Evolutionary conservation across 495 filamentous ascomycete genomes (phyloP).

Genomic region (Tuber calosporum): DNA sequence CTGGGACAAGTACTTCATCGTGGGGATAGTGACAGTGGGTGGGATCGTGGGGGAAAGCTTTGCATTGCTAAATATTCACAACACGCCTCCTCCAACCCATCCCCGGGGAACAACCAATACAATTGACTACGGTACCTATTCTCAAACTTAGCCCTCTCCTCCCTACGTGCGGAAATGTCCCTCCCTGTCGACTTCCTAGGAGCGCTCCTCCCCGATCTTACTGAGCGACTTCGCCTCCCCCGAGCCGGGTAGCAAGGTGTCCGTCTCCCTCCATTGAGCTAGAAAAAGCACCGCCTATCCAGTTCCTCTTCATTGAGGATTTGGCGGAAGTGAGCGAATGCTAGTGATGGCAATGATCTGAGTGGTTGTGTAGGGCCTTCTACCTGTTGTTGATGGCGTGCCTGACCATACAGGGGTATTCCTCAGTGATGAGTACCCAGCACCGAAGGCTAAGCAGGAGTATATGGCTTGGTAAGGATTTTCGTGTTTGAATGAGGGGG

Average conservation of each 20-base stretch:
- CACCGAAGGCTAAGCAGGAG: conserved; percentile 16
- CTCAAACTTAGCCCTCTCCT: conserved; percentile 35
- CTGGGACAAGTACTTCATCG: too few relatives aligned
- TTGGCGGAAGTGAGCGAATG: not conserved
- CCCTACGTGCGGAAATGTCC: too few relatives aligned
- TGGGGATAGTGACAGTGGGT: not conserved
- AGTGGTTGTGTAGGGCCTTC: conserved; percentile 14
- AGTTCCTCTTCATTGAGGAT: conserved; percentile 8
- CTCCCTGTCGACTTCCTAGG: conserved; percentile 36
- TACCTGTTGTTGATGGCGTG: conserved; percentile 40
- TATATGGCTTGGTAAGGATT: conserved; percentile 15
- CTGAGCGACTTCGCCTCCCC: conserved; percentile 40
- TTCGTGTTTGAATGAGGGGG: not conserved
- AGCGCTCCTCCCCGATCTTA: conserved; percentile 32
- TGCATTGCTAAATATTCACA: too few relatives aligned
- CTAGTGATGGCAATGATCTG: not conserved
- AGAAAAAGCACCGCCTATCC: conserved; percentile 24
- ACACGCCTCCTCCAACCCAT: too few relatives aligned
- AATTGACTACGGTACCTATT: too few relatives aligned
- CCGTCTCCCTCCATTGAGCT: conserved; percentile 34
- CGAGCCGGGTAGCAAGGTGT: conserved; percentile 37
- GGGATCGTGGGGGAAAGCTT: not conserved
- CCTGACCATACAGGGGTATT: conserved; percentile 38
- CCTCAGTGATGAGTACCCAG: conserved; percentile 23
- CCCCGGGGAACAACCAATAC: conserved; percentile 24